Percentiles rank a stretch among this genome's conserved stretches.
Evolutionary conservation across 2,329 filamentous ascomycete species (phyloP).

Genomic region (Talaromyces islandicus): DNA sequence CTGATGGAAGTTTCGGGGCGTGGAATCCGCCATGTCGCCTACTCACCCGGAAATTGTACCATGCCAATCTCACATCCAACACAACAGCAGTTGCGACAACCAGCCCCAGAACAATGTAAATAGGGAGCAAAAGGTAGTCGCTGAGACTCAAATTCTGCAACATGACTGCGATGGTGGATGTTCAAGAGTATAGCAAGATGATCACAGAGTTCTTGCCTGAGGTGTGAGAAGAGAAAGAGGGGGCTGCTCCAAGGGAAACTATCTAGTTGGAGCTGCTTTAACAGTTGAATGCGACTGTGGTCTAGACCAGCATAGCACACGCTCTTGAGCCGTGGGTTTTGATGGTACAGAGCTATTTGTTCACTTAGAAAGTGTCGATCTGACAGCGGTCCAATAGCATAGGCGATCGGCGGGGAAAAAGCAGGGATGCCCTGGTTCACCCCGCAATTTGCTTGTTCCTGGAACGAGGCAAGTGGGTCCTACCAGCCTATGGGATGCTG

Average conservation of each 20-base stretch:
- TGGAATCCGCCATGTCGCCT: conserved; percentile 1
- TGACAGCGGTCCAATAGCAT: background rate
- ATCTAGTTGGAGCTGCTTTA: no score
- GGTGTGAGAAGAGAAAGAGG: background rate
- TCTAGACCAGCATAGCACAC: background rate
- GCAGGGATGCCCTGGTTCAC: background rate
- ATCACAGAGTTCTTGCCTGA: background rate
- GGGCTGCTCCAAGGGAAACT: no score
- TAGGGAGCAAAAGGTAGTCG: background rate
- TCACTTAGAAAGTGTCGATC: background rate
- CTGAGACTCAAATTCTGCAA: background rate
- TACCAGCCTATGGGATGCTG: background rate
- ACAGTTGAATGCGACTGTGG: background rate
- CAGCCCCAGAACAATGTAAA: background rate
- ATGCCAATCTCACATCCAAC: background rate
- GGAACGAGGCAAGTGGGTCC: background rate
- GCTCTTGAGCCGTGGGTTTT: background rate
- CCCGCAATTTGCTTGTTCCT: background rate
- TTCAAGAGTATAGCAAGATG: background rate
- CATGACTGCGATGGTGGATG: background rate
- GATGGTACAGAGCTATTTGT: background rate
- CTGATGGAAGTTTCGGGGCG: background rate
- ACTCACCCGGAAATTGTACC: conserved; percentile 1
- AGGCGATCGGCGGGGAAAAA: background rate
- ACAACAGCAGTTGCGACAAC: background rate